phyloP scores from a whole-genome alignment of 2,329 filamentous ascomycete species.

The Nothophoma quercina region DNA sequence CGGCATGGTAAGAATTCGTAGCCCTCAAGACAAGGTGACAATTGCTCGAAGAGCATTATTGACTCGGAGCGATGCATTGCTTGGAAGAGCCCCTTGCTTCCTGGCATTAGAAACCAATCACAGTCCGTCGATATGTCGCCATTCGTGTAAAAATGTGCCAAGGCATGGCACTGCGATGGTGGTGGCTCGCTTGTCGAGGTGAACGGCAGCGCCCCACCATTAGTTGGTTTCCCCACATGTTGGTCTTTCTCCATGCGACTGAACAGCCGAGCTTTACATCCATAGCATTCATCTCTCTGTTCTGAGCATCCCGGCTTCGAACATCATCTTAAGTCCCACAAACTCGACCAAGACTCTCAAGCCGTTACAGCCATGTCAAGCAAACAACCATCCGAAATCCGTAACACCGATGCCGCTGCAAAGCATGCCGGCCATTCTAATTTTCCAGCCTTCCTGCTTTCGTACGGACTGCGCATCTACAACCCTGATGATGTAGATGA shows the following conservation, averaged over 20 bases:
- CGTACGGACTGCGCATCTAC: slow-evolving; percentile 21
- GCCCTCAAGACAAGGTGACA: neutral
- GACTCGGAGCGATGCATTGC: neutral
- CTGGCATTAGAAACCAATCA: slow-evolving; percentile 17
- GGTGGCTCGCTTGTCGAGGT: slow-evolving; percentile 7
- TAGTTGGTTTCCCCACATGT: neutral
- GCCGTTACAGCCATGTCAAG: no score
- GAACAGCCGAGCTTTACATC: no score
- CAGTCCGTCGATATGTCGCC: slow-evolving; percentile 20
- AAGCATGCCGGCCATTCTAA: slow-evolving; percentile 23
- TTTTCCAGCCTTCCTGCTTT: slow-evolving; percentile 26
- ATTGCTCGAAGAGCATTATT: neutral
- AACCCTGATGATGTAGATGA: slow-evolving; percentile 27
- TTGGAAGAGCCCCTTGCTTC: neutral
- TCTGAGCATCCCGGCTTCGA: no score
- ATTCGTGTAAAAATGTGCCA: slow-evolving; percentile 17
- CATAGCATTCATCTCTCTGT: no score
- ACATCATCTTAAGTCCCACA: no score
- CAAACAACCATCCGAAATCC: no score
- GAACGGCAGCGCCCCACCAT: no score
- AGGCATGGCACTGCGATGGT: slow-evolving; percentile 21
- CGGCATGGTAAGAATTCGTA: slow-evolving; percentile 19
- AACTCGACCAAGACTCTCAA: no score
- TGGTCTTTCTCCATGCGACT: no score
- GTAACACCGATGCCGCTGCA: slow-evolving; percentile 15